phyloP scores from a whole-genome alignment of 192 early-diverging fungal species.

The Obelidium mucronatum region DNA sequence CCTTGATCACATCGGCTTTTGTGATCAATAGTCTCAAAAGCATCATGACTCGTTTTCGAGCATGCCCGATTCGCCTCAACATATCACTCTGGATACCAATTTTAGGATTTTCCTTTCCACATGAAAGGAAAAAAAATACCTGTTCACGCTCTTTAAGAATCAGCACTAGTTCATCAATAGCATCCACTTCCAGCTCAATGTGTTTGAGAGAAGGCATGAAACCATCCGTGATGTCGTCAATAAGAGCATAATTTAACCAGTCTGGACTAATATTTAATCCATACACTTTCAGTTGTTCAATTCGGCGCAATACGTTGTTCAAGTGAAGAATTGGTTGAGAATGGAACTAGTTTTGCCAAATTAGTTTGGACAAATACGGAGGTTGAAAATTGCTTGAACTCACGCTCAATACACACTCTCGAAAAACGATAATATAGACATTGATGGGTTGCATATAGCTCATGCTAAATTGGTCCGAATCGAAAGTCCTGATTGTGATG shows the following conservation, averaged over 20 bases:
- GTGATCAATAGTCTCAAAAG: constrained; percentile 69
- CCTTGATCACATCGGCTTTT: constrained; percentile 76
- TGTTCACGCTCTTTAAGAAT: constrained; percentile 89
- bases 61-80: constrained; percentile 76
- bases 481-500: constrained; percentile 78
- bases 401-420: constrained; percentile 65
- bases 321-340: constrained; percentile 79
- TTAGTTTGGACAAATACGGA: neutral
- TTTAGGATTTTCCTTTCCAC: neutral
- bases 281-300: constrained; percentile 85
- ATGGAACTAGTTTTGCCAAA: constrained; percentile 83
- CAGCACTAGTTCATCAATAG: constrained; percentile 93
- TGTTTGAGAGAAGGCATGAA: constrained; percentile 85
- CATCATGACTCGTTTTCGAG: constrained; percentile 74
- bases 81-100: constrained; percentile 60
- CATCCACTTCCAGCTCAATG: constrained; percentile 95
- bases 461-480: constrained; percentile 46
- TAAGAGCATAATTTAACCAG: constrained; percentile 96
- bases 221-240: constrained; percentile 95
- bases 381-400: constrained; percentile 7
- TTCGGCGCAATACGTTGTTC: constrained; percentile 82
- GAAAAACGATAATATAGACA: constrained; percentile 61
- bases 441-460: constrained; percentile 63
- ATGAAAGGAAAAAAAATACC: neutral
- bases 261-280: constrained; percentile 86